Evolutionary conservation across 176 grass and related monocot species (phyloP).

Genomic region (Calamus simplicifolius): DNA sequence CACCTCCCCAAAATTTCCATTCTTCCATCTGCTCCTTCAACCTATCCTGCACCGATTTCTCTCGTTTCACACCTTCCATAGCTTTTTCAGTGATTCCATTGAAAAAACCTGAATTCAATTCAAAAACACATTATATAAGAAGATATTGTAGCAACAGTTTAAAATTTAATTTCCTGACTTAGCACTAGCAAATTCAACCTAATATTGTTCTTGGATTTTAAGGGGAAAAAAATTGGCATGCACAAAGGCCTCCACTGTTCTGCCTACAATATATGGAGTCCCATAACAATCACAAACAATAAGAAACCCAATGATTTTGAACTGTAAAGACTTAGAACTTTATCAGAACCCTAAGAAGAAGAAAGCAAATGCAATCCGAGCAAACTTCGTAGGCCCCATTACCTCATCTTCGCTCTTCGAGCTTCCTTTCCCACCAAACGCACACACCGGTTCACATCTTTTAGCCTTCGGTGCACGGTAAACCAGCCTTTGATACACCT

Average conservation of each 20-base stretch:
- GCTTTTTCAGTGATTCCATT: conserved; percentile 73
- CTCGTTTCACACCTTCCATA: conserved; percentile 47
- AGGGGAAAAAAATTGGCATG: too few species aligned
- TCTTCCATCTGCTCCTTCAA: conserved; percentile 34
- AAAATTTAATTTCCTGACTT: too few species aligned
- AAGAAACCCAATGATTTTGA: not conserved
- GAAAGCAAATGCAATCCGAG: too few species aligned
- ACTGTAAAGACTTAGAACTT: too few species aligned
- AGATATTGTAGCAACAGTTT: not conserved
- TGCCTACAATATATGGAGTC: too few species aligned
- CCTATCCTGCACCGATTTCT: conserved; percentile 38
- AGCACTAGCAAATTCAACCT: too few species aligned
- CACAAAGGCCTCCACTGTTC: too few species aligned
- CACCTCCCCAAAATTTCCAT: conserved; percentile 34
- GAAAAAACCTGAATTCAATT: conserved; percentile 42
- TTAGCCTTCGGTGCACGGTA: not conserved
- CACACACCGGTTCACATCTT: not conserved
- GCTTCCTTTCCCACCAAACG: conserved; percentile 1
- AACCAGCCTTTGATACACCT: not conserved
- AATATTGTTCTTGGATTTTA: too few species aligned
- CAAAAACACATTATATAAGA: not conserved
- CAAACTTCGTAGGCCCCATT: too few species aligned
- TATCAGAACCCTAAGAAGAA: too few species aligned
- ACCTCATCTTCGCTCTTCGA: not conserved
- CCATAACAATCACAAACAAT: not conserved